Conservation (phyloP, 495 filamentous ascomycete genomes). For the Margaritispora aquatica region DNA sequence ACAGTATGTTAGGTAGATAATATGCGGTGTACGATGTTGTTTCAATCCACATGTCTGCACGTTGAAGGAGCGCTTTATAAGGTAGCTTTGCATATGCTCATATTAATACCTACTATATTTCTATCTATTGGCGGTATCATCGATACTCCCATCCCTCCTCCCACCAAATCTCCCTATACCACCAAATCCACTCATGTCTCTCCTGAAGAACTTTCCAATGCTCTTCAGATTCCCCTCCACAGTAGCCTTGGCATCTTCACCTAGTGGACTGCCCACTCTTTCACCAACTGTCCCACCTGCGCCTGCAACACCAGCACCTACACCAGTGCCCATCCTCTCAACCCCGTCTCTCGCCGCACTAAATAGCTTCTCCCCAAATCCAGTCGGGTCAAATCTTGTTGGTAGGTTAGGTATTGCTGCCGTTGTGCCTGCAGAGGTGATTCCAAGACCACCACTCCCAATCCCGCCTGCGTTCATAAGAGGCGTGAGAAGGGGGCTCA, state of each 20-base stretch:
- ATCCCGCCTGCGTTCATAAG: constrained; percentile 37
- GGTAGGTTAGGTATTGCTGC: constrained; percentile 33
- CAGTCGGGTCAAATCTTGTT: constrained; percentile 68
- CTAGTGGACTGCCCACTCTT: constrained; percentile 17
- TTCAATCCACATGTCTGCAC: not conserved
- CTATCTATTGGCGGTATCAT: constrained; percentile 19
- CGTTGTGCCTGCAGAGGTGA: constrained; percentile 28
- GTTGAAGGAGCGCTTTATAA: not conserved
- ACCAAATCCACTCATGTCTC: constrained; percentile 79
- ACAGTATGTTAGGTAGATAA: not conserved
- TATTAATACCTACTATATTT: not conserved
- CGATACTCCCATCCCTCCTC: constrained; percentile 16
- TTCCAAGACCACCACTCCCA: constrained; percentile 24
- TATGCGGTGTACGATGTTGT: no score
- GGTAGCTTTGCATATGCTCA: not conserved
- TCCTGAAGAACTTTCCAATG: constrained; percentile 91
- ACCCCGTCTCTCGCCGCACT: constrained; percentile 88
- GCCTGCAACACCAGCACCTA: constrained; percentile 33
- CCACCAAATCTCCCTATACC: constrained; percentile 44
- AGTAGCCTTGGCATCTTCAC: constrained; percentile 42
- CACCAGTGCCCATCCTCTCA: constrained; percentile 71
- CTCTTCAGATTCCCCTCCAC: constrained; percentile 90
- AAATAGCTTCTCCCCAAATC: constrained; percentile 61
- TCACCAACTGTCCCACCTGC: constrained; percentile 29
- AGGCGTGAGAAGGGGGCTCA: constrained; percentile 55